These are phyloP conservation scores for Pseudozyma sp. DNA, from an alignment of 1,284 basidiomycete species.

Conservation along the genomic window DNA sequence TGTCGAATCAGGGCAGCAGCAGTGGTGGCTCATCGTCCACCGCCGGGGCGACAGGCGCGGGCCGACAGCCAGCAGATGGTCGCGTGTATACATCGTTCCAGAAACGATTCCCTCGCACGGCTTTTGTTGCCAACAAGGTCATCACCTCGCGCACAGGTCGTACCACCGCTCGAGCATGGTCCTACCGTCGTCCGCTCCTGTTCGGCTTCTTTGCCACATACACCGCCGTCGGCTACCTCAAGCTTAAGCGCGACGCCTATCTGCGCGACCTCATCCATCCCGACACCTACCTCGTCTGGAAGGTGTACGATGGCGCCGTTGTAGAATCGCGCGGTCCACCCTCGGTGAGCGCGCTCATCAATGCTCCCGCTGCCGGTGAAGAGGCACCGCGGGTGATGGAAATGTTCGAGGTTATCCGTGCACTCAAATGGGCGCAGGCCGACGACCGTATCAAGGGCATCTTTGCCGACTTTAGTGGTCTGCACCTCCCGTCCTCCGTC, in stretches of 20 bases:
- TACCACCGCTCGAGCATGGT: conserved; percentile 44
- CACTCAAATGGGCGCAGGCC: conserved; percentile 68
- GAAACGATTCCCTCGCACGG: conserved; percentile 40
- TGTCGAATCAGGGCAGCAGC: conserved; percentile 19
- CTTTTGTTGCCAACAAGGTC: conserved; percentile 44
- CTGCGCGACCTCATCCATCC: conserved; percentile 52
- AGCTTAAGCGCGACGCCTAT: conserved; percentile 49
- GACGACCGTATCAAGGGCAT: conserved; percentile 70
- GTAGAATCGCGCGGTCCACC: conserved; percentile 57
- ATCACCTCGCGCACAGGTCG: conserved; percentile 39
- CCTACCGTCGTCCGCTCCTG: conserved; percentile 38
- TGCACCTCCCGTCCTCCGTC: conserved; percentile 67
- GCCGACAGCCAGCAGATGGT: conserved; percentile 4
- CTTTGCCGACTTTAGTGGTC: conserved; percentile 70
- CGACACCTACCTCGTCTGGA: conserved; percentile 66
- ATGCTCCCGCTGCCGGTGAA: conserved; percentile 45
- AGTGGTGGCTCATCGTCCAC: conserved; percentile 9
- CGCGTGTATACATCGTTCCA: conserved; percentile 12
- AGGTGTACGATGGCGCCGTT: conserved; percentile 65
- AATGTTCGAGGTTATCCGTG: conserved; percentile 69
- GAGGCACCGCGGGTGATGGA: conserved; percentile 65
- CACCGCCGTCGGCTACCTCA: conserved; percentile 47
- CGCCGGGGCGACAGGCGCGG: conserved; percentile 8
- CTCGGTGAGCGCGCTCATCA: conserved; percentile 48
- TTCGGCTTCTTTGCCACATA: conserved; percentile 50